Base-by-base conservation (phyloP, 2,329 filamentous ascomycete species). In the Periconia macrospinosa region DNA sequence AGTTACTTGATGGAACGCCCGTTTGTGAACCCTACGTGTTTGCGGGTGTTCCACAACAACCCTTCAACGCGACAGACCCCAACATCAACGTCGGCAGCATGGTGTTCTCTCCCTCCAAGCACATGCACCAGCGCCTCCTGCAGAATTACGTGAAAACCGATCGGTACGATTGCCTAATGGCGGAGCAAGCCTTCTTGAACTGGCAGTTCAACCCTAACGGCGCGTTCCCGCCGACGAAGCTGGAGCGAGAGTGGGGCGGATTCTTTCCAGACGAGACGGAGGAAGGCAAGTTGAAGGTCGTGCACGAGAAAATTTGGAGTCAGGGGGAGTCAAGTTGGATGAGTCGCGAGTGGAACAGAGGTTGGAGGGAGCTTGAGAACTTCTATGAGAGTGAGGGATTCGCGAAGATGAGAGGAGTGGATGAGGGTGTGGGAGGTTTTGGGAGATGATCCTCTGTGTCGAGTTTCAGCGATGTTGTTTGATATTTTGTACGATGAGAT, bases 271-370 rank as follows among this genome's bases (percentile, higher is more conserved):
- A 56, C 1, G 65, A 66, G 7, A 54, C 67, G 2, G 63, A 63
- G 7, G 61, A 62, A 19, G 62, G 58, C 13, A 56, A 56, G 35
- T 55, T 71, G 48, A 71, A 69, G 48, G 62, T 73, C 8, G 63
- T 73, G 30, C 70, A 73, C 55, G 69, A 71, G 57, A 73, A 73
- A 59, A 52, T 73, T 2, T 73, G 69, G 70, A 51, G 46, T 0
- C 54, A 52, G 19, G 19, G 8, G 11, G 55, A 59, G 9, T 48
- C 47, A 3, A 58, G 57, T 2, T 66, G 61, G 62, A 49, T 67
- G 58, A 65, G 55, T 42, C 45, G 54, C 3, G 68, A 70, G 33
- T 71, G 68, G 68, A 53, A 57, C 8, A 42, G 41, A 3, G 53
- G 51, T 1, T 71, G 68, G 67, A 44, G 47, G 35, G 64, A 67